Base-by-base conservation (phyloP, 2,329 filamentous ascomycete genomes). In the Ceratocystis lukuohia region DNA sequence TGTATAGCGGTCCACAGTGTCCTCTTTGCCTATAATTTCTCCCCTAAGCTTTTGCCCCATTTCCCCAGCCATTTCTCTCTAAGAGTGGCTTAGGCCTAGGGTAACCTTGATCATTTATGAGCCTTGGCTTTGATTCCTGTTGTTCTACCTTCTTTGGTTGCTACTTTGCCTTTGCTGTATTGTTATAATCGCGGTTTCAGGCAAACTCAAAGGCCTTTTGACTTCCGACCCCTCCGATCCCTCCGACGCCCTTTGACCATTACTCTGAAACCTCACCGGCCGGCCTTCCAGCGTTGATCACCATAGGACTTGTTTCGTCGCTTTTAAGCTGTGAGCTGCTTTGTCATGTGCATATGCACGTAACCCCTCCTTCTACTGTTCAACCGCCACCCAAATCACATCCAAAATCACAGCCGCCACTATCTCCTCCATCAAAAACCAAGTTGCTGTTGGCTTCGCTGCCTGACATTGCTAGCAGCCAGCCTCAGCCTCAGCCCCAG, bases 331-430 rank as follows among this genome's bases (percentile, higher is more conserved):
- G 65, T 63, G 66, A 68, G 66, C 63, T 68, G 63, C 66, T 65
- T 48, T 68, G 66, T 65, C 63, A 68, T 57, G 66, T 68, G 66
- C 66, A 68, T 68, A 57, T 68, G 57, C 66, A 63, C 64, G 61
- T 61, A 53, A 33, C 53, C 64, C 64, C 64, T 61, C 66, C 62
- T 15, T 25, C 48, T 33, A 15, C 64, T 53, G 61, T 63, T 68
- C 65, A 66, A 70, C 67, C 70, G 72, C 48, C 61, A 53, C 50
- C 62, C 44, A 48, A 56, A 62, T 57, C 67, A 22, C 20, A 46
- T 25, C 17, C 41, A 8, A 28, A 64, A 48, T 15, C 30, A 20
- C 64, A 30, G 30, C 64, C 22, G 25, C 53, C 53, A 30, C 53
- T 15, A 17, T 30, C 56, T 15, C 30, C 56, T 33, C 15, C 56